Conservation (phyloP, 352 stramenopile species). For the Phytophthora podocarpi region DNA sequence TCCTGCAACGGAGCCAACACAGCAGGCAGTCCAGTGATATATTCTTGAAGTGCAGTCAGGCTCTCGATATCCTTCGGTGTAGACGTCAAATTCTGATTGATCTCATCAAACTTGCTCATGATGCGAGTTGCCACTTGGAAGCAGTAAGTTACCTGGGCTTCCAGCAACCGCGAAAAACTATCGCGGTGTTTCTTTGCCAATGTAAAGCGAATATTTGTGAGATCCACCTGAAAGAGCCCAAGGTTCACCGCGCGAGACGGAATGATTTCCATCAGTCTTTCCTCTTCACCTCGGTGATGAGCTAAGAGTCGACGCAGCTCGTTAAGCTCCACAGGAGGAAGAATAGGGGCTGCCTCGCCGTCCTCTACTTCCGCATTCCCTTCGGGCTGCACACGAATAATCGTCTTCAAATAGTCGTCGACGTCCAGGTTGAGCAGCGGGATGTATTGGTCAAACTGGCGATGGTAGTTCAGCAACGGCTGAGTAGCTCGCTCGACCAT, state of each 20-base stretch:
- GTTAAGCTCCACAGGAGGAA: constrained; percentile 74
- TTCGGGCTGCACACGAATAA: constrained; percentile 55
- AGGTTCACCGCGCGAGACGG: constrained; percentile 71
- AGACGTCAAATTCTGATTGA: constrained; percentile 80
- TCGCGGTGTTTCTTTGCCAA: constrained; percentile 82
- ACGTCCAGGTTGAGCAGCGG: constrained; percentile 92
- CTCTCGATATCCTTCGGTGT: constrained; percentile 93
- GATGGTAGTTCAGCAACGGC: constrained; percentile 80
- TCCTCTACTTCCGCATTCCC: constrained; percentile 41
- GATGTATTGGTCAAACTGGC: constrained; percentile 85
- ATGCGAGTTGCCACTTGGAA: constrained; percentile 71
- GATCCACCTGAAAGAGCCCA: constrained; percentile 78
- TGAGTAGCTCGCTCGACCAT: constrained; percentile 50
- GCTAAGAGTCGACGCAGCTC: constrained; percentile 68
- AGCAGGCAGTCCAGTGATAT: constrained; percentile 75
- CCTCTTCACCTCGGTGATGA: constrained; percentile 72
- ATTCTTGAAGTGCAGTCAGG: constrained; percentile 88
- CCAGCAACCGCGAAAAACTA: constrained; percentile 73
- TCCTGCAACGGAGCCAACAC: constrained; percentile 78
- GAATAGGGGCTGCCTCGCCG: constrained; percentile 48
- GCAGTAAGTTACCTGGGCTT: constrained; percentile 70
- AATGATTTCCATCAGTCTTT: constrained; percentile 69
- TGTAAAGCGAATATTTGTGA: constrained; percentile 78
- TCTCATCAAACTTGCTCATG: constrained; percentile 85
- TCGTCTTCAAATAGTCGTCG: constrained; percentile 73